Base-by-base conservation (phyloP, 495 filamentous ascomycete genomes). In the Podospora bellae-mahoneyi region DNA sequence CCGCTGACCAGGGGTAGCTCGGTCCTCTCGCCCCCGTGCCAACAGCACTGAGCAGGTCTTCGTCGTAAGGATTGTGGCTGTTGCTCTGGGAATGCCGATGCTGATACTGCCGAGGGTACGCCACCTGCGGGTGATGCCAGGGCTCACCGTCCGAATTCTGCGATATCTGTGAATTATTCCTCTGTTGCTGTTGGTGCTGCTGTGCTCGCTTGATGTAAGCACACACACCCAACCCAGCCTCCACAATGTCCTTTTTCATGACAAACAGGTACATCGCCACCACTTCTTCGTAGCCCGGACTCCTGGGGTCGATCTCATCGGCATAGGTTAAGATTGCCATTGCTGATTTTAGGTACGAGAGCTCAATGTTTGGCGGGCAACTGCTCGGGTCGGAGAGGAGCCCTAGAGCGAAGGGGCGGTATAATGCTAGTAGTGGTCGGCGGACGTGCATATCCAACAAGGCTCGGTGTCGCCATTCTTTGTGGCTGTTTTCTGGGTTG, bases 401-500 rank as follows among this genome's bases (percentile, higher is more conserved):
- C 39, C 73, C 72, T 26, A 81, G 75, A 18, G 76, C 78, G 59
- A 79, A 81, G n/a, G 77, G 78, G 3, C 78, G 75, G 66, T 81
- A 81, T 28, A 81, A 65, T 2, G 76, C 76, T 26, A 81, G 62
- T 34, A 81, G 69, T 4, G 78, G 74, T 7, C 75, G 72, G 28
- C 78, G 76, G 26, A 74, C 74, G 60, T 81, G 76, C 71, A 77
- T 74, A 62, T 79, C 78, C 34, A 81, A 66, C 6, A 77, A 53
- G 9, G 73, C 72, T 9, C 75, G 65, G 18, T 72, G 73, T 61
- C 75, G 59, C 77, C 76, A 81, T 61, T 72, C 69, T 68, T 71
- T 72, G 9, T 72, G 74, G 26, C 67, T 67, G 60, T 76, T 71
- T 34, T 70, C 64, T 48, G 64, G 54, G 62, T 75, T 69, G 53